Percentiles rank a stretch among this genome's conserved stretches.
Evolutionary conservation across 805 yeast genomes (phyloP).

Genomic region (Ogataea allantospora): DNA sequence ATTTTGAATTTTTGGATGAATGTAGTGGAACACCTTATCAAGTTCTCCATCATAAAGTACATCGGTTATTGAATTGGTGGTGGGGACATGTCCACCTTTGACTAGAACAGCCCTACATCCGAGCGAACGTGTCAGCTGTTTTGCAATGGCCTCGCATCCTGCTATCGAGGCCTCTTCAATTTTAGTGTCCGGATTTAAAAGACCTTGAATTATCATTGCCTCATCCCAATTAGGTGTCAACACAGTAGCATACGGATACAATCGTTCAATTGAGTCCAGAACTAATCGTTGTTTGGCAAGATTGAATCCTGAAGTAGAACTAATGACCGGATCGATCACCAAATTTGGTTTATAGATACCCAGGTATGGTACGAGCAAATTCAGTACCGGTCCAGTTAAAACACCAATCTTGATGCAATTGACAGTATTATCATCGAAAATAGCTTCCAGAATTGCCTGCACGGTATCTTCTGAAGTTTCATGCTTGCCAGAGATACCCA

Average conservation of each 20-base stretch:
- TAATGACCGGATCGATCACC: conserved; percentile 81
- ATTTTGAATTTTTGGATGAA: conserved; percentile 40
- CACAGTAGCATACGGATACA: conserved; percentile 54
- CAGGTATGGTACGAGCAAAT: conserved; percentile 41
- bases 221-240: conserved; percentile 78
- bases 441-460: conserved; percentile 45
- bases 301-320: conserved; percentile 71
- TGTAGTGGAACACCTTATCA: conserved; percentile 41
- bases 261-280: conserved; percentile 30
- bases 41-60: conserved; percentile 47
- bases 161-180: conserved; percentile 25
- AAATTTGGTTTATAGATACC: conserved; percentile 31
- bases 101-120: conserved; percentile 45
- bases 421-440: conserved; percentile 32
- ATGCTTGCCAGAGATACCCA: conserved; percentile 40
- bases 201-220: conserved; percentile 38
- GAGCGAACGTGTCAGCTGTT: conserved; percentile 34
- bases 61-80: conserved; percentile 43
- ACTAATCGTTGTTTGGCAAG: conserved; percentile 44
- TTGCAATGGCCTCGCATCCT: conserved; percentile 32
- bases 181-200: conserved; percentile 20
- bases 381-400: conserved; percentile 56
- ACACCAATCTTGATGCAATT: conserved; percentile 80
- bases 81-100: conserved; percentile 79
- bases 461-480: conserved; percentile 46